Evolutionary conservation across 208 protist species (phyloP), one percentile per base, ranked within the genome.

Genomic region (Strigomonas galati): DNA sequence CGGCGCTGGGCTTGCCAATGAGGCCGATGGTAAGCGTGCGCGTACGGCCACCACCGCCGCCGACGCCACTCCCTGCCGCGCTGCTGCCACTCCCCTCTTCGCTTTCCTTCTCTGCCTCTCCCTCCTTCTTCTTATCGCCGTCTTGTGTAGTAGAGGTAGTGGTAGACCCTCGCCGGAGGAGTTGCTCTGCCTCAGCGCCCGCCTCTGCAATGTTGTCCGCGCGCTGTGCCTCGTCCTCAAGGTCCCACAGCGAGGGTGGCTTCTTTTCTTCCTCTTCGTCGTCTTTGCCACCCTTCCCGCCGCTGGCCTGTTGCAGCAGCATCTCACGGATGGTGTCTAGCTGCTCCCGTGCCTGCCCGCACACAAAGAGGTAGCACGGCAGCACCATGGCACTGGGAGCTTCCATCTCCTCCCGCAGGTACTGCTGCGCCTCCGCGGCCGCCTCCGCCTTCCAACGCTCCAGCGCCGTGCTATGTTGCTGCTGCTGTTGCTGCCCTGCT

Each of bases 1-100:
- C 95, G 17, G 89, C 84, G 43, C 82, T 93, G 4, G 91, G 92
- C 71, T 98, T 98, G 21, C 92, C 93, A 65, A 98, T 95, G 21
- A 98, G 83, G 4, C 95, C 95, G 46, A 98, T 85, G n/a, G 79
- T 89, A 51, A 95, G 72, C 52, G 82, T 80, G 82, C 87, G 90
- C 40, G 69, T 69, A 0, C 89, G 84, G 49, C 85, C 27, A 48
- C 52, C 4, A 31, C 58, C 51, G 24, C 48, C 3, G 43, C 69
- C 27, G 40, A 52, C 32, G 28, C 26, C 0, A 21, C 44, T 54
- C 6, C 28, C 46, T 23, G 10, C 49, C 21, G 43, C 24, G 7
- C 24, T 40, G 17, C 30, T 35, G n/a, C 65, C 61, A 1, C 46
- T 60, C 19, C 61, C 67, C 5, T 69, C 71, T 1, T 7, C 72